Base-by-base conservation (phyloP, 345 rosid genomes). In the Brassica cretica region DNA sequence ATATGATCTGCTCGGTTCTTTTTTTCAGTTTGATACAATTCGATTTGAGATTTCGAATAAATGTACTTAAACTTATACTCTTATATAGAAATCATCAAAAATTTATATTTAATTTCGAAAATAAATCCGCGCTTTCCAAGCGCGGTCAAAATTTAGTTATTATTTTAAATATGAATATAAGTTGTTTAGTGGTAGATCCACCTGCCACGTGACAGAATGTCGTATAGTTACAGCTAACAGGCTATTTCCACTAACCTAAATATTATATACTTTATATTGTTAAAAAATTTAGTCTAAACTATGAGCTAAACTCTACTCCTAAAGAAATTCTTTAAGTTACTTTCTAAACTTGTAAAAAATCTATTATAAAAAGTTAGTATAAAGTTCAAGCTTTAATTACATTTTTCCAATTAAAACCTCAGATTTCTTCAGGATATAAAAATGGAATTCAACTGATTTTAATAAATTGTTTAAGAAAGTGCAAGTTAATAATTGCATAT, bases 181-280 rank as follows among this genome's bases (percentile, higher is more conserved):
- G 55, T 59, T n/a, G 25, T 67, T 10, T 71, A 64, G 66, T 29
- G 39, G 15, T 72, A 71, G 66, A 77, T 77, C 39, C 59, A 71
- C 76, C 81, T 78, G 76, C 72, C 76, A 71, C 81, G 81, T 78
- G 76, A 71, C 76, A 56, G 72, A 78, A 71, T 78, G 63, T 78
- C 68, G 62, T 56, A 55, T 53, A 11, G 66, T 64, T 77, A 49
- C 62, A 76, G 44, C 14, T 66, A 24, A 76, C 76, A 64, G 71
- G 35, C 72, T 16, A 77, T 71, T 51, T 71, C 76, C 81, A 71
- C 76, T 77, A 37, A 55, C 41, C 60, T 16, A 11, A 25, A 64
- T 21, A 62, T 19, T 49, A 12, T n/a, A 27, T 11, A 37, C 4
- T 75, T 58, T 62, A 63, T 14, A 12, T 5, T 12, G 11, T 10